These are phyloP conservation scores for Clonostachys rosea DNA, from an alignment of 2,329 filamentous ascomycete genomes.

Conservation along the genomic window DNA sequence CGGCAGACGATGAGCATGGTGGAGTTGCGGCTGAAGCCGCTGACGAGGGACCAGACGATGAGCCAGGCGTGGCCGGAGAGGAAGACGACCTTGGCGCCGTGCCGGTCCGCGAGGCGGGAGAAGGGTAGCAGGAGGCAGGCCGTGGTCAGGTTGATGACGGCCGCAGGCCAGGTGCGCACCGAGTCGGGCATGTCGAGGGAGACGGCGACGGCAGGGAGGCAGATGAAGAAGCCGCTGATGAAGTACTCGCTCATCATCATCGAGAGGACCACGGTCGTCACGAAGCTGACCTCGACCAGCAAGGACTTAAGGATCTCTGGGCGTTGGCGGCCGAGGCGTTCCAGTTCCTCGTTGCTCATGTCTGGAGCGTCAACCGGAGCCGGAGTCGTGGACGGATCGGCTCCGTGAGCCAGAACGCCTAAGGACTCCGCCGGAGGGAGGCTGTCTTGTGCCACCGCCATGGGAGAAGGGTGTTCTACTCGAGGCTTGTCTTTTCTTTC, in stretches of 20 bases:
- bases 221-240: slow-evolving; percentile 68
- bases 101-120: slow-evolving; percentile 58
- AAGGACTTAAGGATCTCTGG: slow-evolving; percentile 48
- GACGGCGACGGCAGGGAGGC: slow-evolving; percentile 60
- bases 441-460: too few species aligned
- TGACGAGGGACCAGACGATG: slow-evolving; percentile 62
- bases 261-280: slow-evolving; percentile 56
- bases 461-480: not conserved
- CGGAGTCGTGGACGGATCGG: not conserved
- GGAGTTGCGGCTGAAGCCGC: slow-evolving; percentile 64
- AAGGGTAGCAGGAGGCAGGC: slow-evolving; percentile 57
- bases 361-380: slow-evolving; percentile 2
- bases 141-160: slow-evolving; percentile 53
- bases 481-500: not conserved
- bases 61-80: slow-evolving; percentile 60
- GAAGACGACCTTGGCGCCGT: slow-evolving; percentile 58
- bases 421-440: too few species aligned
- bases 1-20: slow-evolving; percentile 70
- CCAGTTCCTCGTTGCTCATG: slow-evolving; percentile 32
- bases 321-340: slow-evolving; percentile 57
- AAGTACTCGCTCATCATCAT: slow-evolving; percentile 69
- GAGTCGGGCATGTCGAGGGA: slow-evolving; percentile 60
- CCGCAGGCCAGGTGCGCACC: slow-evolving; percentile 61
- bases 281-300: slow-evolving; percentile 57
- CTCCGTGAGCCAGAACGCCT: not conserved